A percentile compares a stretch with the other conserved stretches of the same genome.
These are phyloP conservation scores for Cutaneotrichosporon sp. DNA, from an alignment of 1,284 basidiomycete species.

Conservation along the genomic window DNA sequence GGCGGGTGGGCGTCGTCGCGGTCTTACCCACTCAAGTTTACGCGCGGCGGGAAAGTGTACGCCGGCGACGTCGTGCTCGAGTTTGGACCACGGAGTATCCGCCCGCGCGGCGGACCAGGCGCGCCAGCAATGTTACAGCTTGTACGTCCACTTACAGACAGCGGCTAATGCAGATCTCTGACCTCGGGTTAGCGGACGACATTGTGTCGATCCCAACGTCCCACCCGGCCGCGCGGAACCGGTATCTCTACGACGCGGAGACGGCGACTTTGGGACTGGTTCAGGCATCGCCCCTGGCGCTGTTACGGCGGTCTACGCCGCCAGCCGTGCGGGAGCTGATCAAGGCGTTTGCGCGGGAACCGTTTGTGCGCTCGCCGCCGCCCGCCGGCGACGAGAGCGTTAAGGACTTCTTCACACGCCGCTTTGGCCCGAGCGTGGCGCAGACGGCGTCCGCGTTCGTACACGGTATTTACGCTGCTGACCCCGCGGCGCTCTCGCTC, in stretches of 20 bases:
- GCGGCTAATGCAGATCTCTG: constrained; percentile 19
- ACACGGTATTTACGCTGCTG: constrained; percentile 89
- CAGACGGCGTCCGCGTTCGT: constrained; percentile 76
- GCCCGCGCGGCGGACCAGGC: constrained; percentile 61
- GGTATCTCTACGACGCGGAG: constrained; percentile 33
- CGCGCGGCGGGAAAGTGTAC: constrained; percentile 9
- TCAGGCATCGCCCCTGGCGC: constrained; percentile 2
- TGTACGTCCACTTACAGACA: constrained; percentile 52
- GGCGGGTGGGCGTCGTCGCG: constrained; percentile 81
- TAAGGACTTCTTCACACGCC: constrained; percentile 67
- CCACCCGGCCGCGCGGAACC: constrained; percentile 42
- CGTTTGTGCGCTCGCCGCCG: constrained; percentile 53
- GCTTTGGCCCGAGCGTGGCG: constrained; percentile 70
- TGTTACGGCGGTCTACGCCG: neutral
- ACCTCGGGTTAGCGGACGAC: constrained; percentile 19
- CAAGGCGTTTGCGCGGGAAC: constrained; percentile 57
- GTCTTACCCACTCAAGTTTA: constrained; percentile 49
- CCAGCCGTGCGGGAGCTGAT: constrained; percentile 46
- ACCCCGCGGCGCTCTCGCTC: constrained; percentile 68
- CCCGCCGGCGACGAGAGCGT: constrained; percentile 67
- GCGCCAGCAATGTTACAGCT: constrained; percentile 61
- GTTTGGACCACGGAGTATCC: constrained; percentile 72
- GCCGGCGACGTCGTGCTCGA: constrained; percentile 60
- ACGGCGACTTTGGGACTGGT: constrained; percentile 2
- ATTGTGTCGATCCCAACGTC: constrained; percentile 37